Evolutionary conservation across 805 yeast species (phyloP).

Genomic region (Brettanomyces nanus): DNA sequence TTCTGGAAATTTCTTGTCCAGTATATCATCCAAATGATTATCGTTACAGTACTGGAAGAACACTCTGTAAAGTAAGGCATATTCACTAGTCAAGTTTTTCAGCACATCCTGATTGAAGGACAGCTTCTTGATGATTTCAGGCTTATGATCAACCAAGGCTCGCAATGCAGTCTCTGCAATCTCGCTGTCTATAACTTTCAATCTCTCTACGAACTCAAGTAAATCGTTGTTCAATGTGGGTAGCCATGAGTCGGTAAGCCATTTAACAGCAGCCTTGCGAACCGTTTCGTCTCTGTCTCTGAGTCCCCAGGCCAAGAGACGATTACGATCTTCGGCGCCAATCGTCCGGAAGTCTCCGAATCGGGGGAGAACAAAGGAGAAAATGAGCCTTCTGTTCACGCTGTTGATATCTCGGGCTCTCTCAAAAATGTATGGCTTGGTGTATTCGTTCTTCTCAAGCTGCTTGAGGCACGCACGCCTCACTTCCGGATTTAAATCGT

Average conservation of each 20-base stretch:
- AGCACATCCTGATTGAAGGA: constrained; percentile 61
- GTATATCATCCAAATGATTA: constrained; percentile 39
- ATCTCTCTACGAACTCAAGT: constrained; percentile 57
- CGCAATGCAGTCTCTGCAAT: constrained; percentile 63
- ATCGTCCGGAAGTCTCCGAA: constrained; percentile 53
- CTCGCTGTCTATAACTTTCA: constrained; percentile 61
- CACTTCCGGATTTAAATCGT: constrained; percentile 84
- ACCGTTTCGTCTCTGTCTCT: constrained; percentile 78
- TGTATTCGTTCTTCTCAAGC: constrained; percentile 44
- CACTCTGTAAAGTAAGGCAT: constrained; percentile 61
- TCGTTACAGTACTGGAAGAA: constrained; percentile 58
- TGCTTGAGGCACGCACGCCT: constrained; percentile 77
- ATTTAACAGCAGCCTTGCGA: constrained; percentile 56
- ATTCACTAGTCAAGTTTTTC: constrained; percentile 64
- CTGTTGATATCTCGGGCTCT: constrained; percentile 77
- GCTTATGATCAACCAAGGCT: constrained; percentile 50
- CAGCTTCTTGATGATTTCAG: constrained; percentile 54
- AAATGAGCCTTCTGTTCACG: constrained; percentile 65
- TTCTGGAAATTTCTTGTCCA: constrained; percentile 73
- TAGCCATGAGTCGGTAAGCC: constrained; percentile 71
- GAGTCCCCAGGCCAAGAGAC: constrained; percentile 74
- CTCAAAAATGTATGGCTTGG: constrained; percentile 56
- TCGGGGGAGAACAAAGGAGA: constrained; percentile 56
- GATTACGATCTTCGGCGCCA: constrained; percentile 49
- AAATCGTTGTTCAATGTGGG: constrained; percentile 60